Conservation (phyloP, 768 basidiomycete genomes). For the Inosperma sp. region DNA sequence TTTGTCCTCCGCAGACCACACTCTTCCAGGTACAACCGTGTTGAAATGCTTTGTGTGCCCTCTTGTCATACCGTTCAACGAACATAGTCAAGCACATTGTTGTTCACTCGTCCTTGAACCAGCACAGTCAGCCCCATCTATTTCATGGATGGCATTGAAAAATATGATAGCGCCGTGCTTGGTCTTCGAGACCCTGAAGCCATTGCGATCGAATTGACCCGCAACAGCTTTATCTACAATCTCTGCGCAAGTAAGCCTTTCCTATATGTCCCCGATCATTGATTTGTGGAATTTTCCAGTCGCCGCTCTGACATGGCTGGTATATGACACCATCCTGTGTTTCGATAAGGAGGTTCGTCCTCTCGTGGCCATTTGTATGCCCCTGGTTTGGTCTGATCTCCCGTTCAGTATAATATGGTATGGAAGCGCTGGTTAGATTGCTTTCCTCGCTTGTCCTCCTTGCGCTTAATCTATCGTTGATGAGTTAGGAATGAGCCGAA, state of each 20-base stretch:
- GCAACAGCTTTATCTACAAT: not conserved
- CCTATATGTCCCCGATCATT: not conserved
- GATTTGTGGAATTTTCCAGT: slow-evolving; percentile 13
- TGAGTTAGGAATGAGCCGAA: slow-evolving; percentile 17
- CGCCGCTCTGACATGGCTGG: slow-evolving; percentile 21
- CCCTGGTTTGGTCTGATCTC: not conserved
- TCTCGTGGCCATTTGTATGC: not conserved
- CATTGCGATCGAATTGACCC: too few species aligned
- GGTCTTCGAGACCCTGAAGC: too few species aligned
- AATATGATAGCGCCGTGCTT: too few species aligned
- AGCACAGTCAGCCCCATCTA: too few species aligned
- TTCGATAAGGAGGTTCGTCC: slow-evolving; percentile 16
- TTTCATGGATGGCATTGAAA: too few species aligned
- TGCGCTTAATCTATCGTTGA: not conserved
- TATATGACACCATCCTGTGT: slow-evolving; percentile 20
- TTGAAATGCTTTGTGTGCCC: too few species aligned
- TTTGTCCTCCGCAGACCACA: too few species aligned
- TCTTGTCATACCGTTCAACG: too few species aligned
- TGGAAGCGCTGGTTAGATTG: slow-evolving; percentile 19
- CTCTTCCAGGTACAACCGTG: too few species aligned
- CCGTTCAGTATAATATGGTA: slow-evolving; percentile 13
- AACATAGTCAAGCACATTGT: too few species aligned
- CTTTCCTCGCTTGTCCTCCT: not conserved
- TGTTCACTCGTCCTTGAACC: too few species aligned
- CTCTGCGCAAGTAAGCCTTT: not conserved